These are phyloP conservation scores for Coniochaeta ligniaria DNA, from an alignment of 2,329 filamentous ascomycete genomes.

Conservation along the genomic window DNA sequence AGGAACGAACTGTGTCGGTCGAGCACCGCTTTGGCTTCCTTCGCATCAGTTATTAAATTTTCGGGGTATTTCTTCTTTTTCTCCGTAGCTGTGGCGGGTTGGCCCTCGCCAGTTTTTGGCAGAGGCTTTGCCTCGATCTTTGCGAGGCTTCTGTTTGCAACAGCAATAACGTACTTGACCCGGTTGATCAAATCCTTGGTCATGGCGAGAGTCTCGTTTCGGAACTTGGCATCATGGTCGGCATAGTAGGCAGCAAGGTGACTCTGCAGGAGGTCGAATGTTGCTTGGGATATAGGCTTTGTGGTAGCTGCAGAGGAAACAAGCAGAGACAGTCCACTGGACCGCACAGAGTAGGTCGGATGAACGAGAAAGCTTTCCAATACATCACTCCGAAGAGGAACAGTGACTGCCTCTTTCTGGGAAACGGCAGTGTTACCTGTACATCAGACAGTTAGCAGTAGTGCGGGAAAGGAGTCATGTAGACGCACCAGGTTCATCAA, in stretches of 20 bases:
- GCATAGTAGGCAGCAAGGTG: conserved; percentile 69
- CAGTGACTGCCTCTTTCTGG: conserved; percentile 23
- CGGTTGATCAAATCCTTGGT: conserved; percentile 72
- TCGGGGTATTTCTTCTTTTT: conserved; percentile 1
- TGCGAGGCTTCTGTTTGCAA: conserved; percentile 39
- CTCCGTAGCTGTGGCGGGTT: neutral
- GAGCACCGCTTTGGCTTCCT: conserved; percentile 24
- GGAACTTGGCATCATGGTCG: conserved; percentile 79
- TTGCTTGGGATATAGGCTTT: conserved; percentile 57
- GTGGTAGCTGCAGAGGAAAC: conserved; percentile 70
- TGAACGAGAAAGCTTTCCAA: conserved; percentile 47
- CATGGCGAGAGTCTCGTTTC: conserved; percentile 71
- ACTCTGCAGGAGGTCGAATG: conserved; percentile 54
- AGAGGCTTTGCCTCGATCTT: conserved; percentile 20
- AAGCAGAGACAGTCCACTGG: conserved; percentile 75
- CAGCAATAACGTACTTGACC: conserved; percentile 58
- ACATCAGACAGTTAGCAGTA: neutral
- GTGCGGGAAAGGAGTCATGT: neutral
- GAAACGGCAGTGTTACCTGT: conserved; percentile 12
- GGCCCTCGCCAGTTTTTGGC: conserved; percentile 2
- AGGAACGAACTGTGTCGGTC: conserved; percentile 57
- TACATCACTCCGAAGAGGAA: conserved; percentile 17
- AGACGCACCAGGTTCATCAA: conserved; percentile 56
- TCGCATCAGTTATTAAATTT: conserved; percentile 8
- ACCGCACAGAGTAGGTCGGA: conserved; percentile 58